phyloP scores from a whole-genome alignment of 2,329 filamentous ascomycete genomes.

The Phialemoniopsis sp. region DNA sequence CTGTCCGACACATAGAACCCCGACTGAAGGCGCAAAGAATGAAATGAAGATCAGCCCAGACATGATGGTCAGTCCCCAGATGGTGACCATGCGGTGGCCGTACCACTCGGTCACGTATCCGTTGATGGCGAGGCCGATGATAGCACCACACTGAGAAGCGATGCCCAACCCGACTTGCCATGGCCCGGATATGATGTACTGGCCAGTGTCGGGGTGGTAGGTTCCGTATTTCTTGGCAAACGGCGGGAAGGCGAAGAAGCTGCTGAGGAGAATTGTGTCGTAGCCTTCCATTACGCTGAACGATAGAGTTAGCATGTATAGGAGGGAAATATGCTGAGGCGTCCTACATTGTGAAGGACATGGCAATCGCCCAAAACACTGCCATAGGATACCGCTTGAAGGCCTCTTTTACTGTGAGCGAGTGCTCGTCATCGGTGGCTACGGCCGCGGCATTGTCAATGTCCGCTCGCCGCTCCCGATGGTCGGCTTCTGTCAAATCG shows the following conservation, averaged over 20 bases:
- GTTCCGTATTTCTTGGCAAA: conserved; percentile 16
- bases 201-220: neutral
- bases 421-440: conserved; percentile 2
- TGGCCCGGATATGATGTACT: conserved; percentile 1
- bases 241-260: conserved; percentile 15
- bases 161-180: neutral
- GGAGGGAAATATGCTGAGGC: too few relatives aligned
- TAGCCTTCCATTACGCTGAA: conserved; percentile 38
- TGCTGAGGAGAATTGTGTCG: conserved; percentile 17
- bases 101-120: conserved; percentile 33
- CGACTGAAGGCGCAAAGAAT: conserved; percentile 41
- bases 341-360: too few relatives aligned
- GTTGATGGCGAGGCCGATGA: conserved; percentile 34
- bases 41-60: conserved; percentile 39
- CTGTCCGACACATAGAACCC: conserved; percentile 36
- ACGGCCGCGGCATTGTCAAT: too few relatives aligned
- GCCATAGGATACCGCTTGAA: conserved; percentile 12
- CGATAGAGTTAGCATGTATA: conserved; percentile 1
- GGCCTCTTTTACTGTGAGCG: conserved; percentile 14
- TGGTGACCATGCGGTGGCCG: conserved; percentile 39
- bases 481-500: too few relatives aligned
- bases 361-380: conserved; percentile 4
- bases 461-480: too few relatives aligned
- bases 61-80: conserved; percentile 32
- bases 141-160: conserved; percentile 7